Percentiles rank a stretch among this genome's conserved stretches.
Conservation (phyloP, 2,329 filamentous ascomycete genomes). For the Sphaerulina vaccinii region DNA sequence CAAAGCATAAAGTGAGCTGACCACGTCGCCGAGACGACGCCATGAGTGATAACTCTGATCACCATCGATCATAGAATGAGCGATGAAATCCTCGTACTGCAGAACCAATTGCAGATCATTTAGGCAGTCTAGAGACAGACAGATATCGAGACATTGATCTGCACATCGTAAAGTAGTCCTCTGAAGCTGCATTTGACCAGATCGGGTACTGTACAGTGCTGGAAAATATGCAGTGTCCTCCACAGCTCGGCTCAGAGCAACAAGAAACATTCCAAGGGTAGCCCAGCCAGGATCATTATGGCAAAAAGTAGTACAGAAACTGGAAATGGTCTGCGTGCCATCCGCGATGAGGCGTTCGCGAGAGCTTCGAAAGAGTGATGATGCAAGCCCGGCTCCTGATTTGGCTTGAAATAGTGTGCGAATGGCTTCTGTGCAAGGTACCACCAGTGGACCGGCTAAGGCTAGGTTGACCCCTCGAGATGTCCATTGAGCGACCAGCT, state of each 20-base stretch:
- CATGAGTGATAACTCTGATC: constrained; percentile 48
- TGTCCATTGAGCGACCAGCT: constrained; percentile 30
- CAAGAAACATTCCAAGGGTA: constrained; percentile 42
- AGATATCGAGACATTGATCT: constrained; percentile 40
- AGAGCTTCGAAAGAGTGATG: constrained; percentile 10
- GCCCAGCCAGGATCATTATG: constrained; percentile 40
- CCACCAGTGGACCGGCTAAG: constrained; percentile 28
- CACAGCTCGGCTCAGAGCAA: constrained; percentile 41
- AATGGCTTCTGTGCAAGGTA: constrained; percentile 28
- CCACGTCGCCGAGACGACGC: constrained; percentile 49
- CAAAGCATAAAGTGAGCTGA: constrained; percentile 48
- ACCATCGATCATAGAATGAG: constrained; percentile 39
- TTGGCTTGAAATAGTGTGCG: constrained; percentile 15
- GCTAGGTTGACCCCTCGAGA: constrained; percentile 32
- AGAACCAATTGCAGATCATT: constrained; percentile 49
- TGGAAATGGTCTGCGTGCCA: not conserved
- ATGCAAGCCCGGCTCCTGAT: constrained; percentile 3
- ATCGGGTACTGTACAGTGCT: constrained; percentile 31
- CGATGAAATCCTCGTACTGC: constrained; percentile 51
- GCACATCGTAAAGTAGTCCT: constrained; percentile 24
- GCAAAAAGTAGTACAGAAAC: constrained; percentile 9
- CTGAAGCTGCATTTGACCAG: constrained; percentile 35
- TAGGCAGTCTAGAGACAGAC: constrained; percentile 38
- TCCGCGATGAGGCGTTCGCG: constrained; percentile 6
- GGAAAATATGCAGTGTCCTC: constrained; percentile 36